Base-by-base conservation (phyloP, 1,284 basidiomycete genomes). In the Boletus smithii region DNA sequence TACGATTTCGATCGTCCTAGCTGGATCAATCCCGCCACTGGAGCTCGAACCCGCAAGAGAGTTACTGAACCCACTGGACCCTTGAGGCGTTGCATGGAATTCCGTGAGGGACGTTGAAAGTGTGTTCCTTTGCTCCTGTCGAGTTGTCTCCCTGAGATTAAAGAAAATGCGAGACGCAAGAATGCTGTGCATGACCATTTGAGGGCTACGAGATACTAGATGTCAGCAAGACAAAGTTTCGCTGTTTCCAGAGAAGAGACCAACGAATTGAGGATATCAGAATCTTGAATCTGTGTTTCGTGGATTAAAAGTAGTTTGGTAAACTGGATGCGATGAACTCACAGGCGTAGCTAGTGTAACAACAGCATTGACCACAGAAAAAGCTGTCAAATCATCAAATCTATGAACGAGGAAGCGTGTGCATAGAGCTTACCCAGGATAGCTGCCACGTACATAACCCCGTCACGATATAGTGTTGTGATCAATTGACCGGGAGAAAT, bases 91-190 rank as follows among this genome's bases (percentile, higher is more conserved):
- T 4, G 48, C 55, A 48, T 5, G 48, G n/a, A 57, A 53, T 16
- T 60, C 58, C 6, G 56, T 20, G 11, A 55, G 53, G 16, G 42
- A 22, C 8, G 41, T 26, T 3, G 45, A 35, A 18, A 35, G n/a
- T 4, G 44, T 14, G 8, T 13, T 18, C 4, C 13, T 13, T 44
- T 50, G 36, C 30, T 50, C 49, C 43, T 16, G 37, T 24, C n/a
- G 49, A n/a, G 23, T 34, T 8, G 57, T 60, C 36, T 62, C 55
- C 37, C 53, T 51, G n/a, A 60, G 56, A 38, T 63, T 61, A 20
- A 60, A 60, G 41, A 63, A 60, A 23, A 60, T 56, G 6, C 59
- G 59, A n/a, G 61, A 61, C 1, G 61, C 53, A 45, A 60, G 53
- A 26, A 60, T 51, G 16, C 53, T 60, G 22, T 63, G 59, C 40